Conservation (phyloP, 116 monocot genomes). For the Posidonia oceanica region DNA sequence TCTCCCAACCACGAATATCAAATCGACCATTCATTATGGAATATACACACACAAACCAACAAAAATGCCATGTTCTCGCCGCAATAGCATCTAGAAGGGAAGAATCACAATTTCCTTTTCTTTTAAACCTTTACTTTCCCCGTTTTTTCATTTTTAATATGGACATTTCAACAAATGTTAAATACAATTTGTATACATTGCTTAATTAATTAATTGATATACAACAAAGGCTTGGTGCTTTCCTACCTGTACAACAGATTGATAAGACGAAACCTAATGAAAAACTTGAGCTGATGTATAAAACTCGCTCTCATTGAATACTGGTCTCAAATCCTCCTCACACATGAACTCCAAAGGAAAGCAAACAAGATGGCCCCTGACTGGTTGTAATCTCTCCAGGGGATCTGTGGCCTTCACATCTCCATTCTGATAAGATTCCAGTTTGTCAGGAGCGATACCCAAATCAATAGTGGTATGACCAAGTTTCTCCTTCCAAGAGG, state of each 20-base stretch:
- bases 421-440: constrained; percentile 55
- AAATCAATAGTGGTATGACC: constrained; percentile 88
- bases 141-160: too few species aligned
- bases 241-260: not conserved
- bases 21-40: too few species aligned
- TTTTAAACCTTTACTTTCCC: too few species aligned
- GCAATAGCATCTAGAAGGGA: too few species aligned
- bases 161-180: too few species aligned
- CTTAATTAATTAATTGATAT: too few species aligned
- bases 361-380: constrained; percentile 84
- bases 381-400: constrained; percentile 48
- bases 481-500: constrained; percentile 80
- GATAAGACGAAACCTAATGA: constrained; percentile 24
- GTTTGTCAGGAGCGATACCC: constrained; percentile 62
- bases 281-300: constrained; percentile 88
- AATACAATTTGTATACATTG: too few species aligned
- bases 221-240: too few species aligned
- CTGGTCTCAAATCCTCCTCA: constrained; percentile 76
- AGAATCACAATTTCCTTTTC: too few species aligned
- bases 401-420: constrained; percentile 35
- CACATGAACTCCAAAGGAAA: constrained; percentile 95
- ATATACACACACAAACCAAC: too few species aligned
- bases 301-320: constrained; percentile 82
- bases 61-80: too few species aligned
- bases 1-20: too few species aligned